Base-by-base conservation (phyloP, 116 monocot genomes). In the Posidonia oceanica region DNA sequence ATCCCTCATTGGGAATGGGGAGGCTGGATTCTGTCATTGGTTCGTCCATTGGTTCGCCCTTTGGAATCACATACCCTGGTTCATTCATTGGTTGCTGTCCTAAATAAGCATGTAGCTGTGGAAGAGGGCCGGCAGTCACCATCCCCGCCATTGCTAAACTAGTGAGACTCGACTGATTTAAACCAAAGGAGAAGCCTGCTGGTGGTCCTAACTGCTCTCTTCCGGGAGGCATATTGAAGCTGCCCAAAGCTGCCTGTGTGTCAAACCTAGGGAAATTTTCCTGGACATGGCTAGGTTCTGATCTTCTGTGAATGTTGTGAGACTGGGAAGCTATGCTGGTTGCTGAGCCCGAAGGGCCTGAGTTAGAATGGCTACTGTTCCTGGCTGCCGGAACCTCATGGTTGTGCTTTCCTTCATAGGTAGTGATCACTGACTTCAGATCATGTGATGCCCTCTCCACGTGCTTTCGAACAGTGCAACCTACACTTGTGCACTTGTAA, bases 331-430 rank as follows among this genome's bases (percentile, higher is more conserved):
- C 39, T 7, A 75, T 39, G 2, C 61, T 14, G 60, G 54, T 39
- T 5, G 71, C 51, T 21, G 71, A n/a, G 39, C 57, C 59, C 1
- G 83, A 75, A 15, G 75, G 16, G 3, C 15, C 59, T 14, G 72
- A 71, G 68, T n/a, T 78, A 4, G 75, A 61, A 64, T 76, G 81
- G 73, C 73, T 64, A 66, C 80, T 84, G 65, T 82, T 83, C 68
- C 78, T 88, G n/a, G 89, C 81, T 39, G 86, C 82, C 16, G 86
- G 93, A 54, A 93, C 93, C 15, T 83, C 89, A 54, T 93, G 93
- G 69, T 93, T 93, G 80, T 93, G 93, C 69, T 82, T 88, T 12
- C 93, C 93, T 67, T 89, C 89, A 15, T 93, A 93, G 10, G 84
- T 89, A 53, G 89, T 86, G 15, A 93, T 89, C 3, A 93, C 89